Evolutionary conservation across 2,329 filamentous ascomycete species (phyloP), one percentile per base, ranked within the genome.

Genomic region (Sporothrix protearum): DNA sequence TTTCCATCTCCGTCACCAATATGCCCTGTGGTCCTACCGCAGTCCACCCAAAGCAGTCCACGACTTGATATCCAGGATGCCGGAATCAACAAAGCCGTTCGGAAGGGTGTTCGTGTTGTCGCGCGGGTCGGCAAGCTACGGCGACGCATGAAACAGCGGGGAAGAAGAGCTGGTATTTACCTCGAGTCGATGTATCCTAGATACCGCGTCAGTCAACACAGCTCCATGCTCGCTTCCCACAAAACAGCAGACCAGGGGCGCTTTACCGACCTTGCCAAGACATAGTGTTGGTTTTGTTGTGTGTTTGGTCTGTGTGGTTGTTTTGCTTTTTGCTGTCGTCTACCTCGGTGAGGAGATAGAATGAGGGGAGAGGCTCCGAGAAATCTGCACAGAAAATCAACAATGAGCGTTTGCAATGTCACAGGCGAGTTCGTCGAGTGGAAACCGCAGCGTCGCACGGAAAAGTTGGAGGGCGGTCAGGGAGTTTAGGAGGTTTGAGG

Each of bases 101-200:
- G 36, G 36, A 12, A n/a, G n/a, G 10, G 5, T 6, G 59, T 28
- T 28, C 36, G 5, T 45, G 59, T 42, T 22, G 59, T 45, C 36
- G 22, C 36, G 36, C 36, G 16, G 63, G 63, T 66, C 39, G 42
- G 63, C 25, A 51, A 28, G 39, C 28, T 39, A 36, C 3, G 42
- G 51, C n/a, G 7, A 55, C 39, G 14, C 49, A 16, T 10, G 33
- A n/a, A 8, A 66, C 39, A n/a, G 67, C 22, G 8, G 9, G 16
- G 67, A n/a, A n/a, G n/a, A 53, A 8, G 68, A 47, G 25, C 19
- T 7, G 30, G 16, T 25, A 1, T 33, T 71, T 75, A 75, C 74
- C 74, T 75, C 19, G 72, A 72, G 71, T 74, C 73, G 53, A 75
- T 71, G 57, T 75, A 75, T 61, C 49, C 71, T 68, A n/a, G n/a